Evolutionary conservation across 2,329 filamentous ascomycete species (phyloP).

Genomic region (Venturia pyrina): DNA sequence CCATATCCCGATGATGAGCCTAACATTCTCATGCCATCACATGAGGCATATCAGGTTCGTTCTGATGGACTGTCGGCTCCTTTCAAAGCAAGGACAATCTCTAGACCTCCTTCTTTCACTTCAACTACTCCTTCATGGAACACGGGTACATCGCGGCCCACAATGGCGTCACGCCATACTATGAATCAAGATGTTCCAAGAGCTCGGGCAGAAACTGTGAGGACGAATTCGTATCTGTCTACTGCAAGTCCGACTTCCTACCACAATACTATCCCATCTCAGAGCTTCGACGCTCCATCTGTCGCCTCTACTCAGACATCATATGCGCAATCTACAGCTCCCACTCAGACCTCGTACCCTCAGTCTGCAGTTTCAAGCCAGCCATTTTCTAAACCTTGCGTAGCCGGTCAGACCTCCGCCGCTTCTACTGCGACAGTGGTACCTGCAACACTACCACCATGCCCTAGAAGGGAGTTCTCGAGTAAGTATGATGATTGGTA

Average conservation of each 20-base stretch:
- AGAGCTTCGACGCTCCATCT: neutral
- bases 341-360: slow-evolving; percentile 31
- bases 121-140: neutral
- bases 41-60: slow-evolving; percentile 22
- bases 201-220: neutral
- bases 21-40: slow-evolving; percentile 32
- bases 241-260: neutral
- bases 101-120: neutral
- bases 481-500: slow-evolving; percentile 69
- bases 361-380: neutral
- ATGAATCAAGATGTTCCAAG: neutral
- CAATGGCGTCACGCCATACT: slow-evolving; percentile 3
- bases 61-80: neutral
- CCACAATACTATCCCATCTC: neutral
- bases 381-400: neutral
- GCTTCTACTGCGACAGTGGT: neutral
- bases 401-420: neutral
- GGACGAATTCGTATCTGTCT: neutral
- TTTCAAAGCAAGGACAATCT: neutral
- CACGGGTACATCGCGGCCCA: neutral
- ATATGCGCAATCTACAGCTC: slow-evolving; percentile 39
- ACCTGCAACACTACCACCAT: slow-evolving; percentile 46
- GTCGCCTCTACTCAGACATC: neutral
- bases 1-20: slow-evolving; percentile 38
- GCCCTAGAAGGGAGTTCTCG: slow-evolving; percentile 54